Percentiles rank a stretch among this genome's conserved stretches.
Evolutionary conservation across 1,284 basidiomycete species (phyloP).

Genomic region (Pseudozyma sp.): DNA sequence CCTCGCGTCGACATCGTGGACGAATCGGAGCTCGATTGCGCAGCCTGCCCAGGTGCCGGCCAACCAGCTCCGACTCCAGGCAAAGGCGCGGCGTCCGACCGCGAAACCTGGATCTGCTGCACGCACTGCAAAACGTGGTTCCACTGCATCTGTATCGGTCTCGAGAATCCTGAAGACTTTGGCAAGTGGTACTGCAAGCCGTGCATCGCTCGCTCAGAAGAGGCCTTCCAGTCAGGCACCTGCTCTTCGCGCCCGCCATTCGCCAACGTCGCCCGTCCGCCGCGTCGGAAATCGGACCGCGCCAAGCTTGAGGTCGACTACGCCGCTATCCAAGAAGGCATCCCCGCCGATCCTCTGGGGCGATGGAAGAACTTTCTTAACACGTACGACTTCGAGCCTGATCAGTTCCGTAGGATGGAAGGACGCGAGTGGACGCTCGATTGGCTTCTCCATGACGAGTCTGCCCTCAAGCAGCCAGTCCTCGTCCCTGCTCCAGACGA

Average conservation of each 20-base stretch:
- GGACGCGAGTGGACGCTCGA: constrained; percentile 54
- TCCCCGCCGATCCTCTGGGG: constrained; percentile 55
- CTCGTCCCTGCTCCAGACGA: constrained; percentile 41
- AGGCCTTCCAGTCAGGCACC: constrained; percentile 24
- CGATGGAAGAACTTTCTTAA: constrained; percentile 52
- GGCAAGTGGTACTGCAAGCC: constrained; percentile 57
- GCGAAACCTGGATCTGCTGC: constrained; percentile 58
- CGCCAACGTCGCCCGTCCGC: constrained; percentile 39
- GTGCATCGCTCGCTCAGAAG: constrained; percentile 34
- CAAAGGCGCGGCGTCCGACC: constrained; percentile 43
- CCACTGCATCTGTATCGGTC: constrained; percentile 54
- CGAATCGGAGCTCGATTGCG: constrained; percentile 51
- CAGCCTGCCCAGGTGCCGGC: constrained; percentile 34
- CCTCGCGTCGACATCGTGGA: constrained; percentile 32
- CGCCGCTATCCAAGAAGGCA: constrained; percentile 59
- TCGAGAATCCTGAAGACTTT: constrained; percentile 50
- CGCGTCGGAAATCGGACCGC: constrained; percentile 43
- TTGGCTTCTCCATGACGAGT: constrained; percentile 47
- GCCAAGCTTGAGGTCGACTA: constrained; percentile 54
- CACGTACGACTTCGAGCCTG: constrained; percentile 36
- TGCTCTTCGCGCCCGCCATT: constrained; percentile 21
- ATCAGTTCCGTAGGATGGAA: constrained; percentile 42
- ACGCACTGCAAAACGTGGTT: constrained; percentile 58
- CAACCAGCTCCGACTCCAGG: constrained; percentile 36
- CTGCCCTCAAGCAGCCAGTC: constrained; percentile 43